Conservation (phyloP, 2,329 filamentous ascomycete species). For the Fulvia fulva region DNA sequence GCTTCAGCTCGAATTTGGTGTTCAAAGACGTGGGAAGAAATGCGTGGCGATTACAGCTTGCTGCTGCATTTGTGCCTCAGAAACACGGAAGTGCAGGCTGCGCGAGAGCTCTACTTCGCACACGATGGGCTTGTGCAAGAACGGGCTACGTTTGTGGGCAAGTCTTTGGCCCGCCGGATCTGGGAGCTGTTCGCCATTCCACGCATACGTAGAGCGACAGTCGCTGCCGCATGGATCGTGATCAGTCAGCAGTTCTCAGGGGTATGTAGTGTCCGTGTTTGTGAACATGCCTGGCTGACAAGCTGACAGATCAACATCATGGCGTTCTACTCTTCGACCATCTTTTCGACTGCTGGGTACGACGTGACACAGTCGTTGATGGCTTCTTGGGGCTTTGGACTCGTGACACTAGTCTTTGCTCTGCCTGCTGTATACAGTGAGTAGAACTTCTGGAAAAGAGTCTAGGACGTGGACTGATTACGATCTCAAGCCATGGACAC, state of each 20-base stretch:
- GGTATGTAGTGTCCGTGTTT: not conserved
- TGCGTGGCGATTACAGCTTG: conserved; percentile 60
- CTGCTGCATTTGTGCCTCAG: conserved; percentile 59
- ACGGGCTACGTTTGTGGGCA: not conserved
- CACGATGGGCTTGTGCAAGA: conserved; percentile 24
- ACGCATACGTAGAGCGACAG: conserved; percentile 23
- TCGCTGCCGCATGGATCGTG: conserved; percentile 18
- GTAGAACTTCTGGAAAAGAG: conserved; percentile 26
- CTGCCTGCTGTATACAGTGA: conserved; percentile 38
- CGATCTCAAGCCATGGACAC: conserved; percentile 34
- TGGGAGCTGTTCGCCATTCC: conserved; percentile 26
- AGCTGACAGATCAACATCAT: conserved; percentile 23
- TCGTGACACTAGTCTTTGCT: conserved; percentile 57
- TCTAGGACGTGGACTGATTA: not conserved
- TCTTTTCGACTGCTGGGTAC: conserved; percentile 34
- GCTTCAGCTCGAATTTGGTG: conserved; percentile 53
- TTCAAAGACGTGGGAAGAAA: conserved; percentile 43
- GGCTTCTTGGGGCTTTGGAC: conserved; percentile 56
- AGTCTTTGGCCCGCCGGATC: conserved; percentile 8
- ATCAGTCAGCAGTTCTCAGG: conserved; percentile 19
- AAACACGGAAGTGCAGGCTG: not conserved
- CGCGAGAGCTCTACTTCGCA: conserved; percentile 23
- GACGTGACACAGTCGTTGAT: conserved; percentile 47
- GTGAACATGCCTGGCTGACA: not conserved
- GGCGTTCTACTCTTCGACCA: conserved; percentile 35